Evolutionary conservation across 2,329 filamentous ascomycete species (phyloP).

Genomic region (Calonectria crousiana): DNA sequence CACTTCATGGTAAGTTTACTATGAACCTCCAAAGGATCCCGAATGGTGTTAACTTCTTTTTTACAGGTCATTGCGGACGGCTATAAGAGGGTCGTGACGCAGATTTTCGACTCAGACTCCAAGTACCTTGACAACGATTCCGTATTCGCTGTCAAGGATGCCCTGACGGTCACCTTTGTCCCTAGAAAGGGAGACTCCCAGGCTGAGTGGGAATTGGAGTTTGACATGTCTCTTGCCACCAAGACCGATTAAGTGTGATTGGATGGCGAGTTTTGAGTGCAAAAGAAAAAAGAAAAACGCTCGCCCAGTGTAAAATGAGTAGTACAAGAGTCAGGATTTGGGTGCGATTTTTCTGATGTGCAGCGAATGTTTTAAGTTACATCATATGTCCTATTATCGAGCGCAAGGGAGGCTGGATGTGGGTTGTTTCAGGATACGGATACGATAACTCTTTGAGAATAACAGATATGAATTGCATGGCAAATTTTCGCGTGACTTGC

Average conservation of each 20-base stretch:
- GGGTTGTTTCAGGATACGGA: background rate
- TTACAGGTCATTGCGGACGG: slow-evolving; percentile 61
- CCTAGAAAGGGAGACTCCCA: slow-evolving; percentile 37
- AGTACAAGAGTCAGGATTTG: background rate
- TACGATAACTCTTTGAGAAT: background rate
- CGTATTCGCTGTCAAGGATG: slow-evolving; percentile 40
- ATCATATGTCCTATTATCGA: background rate
- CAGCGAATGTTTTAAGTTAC: slow-evolving; percentile 5
- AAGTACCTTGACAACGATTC: slow-evolving; percentile 37
- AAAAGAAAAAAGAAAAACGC: background rate
- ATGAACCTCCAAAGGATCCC: background rate
- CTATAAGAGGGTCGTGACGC: slow-evolving; percentile 76
- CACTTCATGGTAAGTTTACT: slow-evolving; percentile 63
- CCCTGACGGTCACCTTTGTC: slow-evolving; percentile 35
- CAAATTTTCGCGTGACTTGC: background rate
- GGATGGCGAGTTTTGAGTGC: background rate
- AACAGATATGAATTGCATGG: background rate
- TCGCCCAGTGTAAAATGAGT: slow-evolving; percentile 5
- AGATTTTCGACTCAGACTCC: slow-evolving; percentile 61
- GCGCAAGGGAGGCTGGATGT: background rate
- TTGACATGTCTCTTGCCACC: slow-evolving; percentile 22
- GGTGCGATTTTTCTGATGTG: background rate
- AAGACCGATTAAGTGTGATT: background rate
- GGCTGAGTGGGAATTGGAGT: slow-evolving; percentile 37
- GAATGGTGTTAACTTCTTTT: fast-evolving